Evolutionary conservation across 805 yeast genomes (phyloP), one percentile per base, ranked within the genome.

Genomic region (Allodekkera sacchari): DNA sequence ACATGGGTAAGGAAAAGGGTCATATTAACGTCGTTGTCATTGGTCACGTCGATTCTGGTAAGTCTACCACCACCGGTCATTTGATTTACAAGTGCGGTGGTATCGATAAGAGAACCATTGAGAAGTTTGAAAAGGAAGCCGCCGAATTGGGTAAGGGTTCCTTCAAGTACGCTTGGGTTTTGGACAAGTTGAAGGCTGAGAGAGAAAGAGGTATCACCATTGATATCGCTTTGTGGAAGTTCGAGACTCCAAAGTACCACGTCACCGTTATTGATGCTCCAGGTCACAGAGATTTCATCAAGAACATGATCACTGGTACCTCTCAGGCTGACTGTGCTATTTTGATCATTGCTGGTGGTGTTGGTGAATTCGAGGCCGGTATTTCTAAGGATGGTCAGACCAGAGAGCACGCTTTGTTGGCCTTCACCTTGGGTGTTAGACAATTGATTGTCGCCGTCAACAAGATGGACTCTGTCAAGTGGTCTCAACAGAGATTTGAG

Each of bases 11-110:
- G 72, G 95, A 78, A 63, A 88, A 89, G 82, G 61, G 75, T 71
- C 97, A 89, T 83, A 83, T 89, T 77, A 89, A 89, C 95, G 94
- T 89, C 74, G 98, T 92, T 71, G 97, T 92, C 66, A 89, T 89
- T 71, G 98, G 97, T 73, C 97, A 89, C 95, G 97, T 92, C 96
- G 97, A 89, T 74, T 88, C 96, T 61, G 89, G 89, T 74, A 83
- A 83, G 76, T 89, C 96, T 49, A 88, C 97, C 64, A 89, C 96
- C 71, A 88, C 97, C 67, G 96, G 96, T 72, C 95, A 85, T 80
- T 81, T 87, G 72, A 85, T 87, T 64, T 87, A 66, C 92, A 85
- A 85, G 88, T 85, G 95, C 76, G 95, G 96, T 81, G 95, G 89
- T 79, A 83, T 83, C 57, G 95, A 84, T 75, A 85, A 84, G 83